Percentiles rank a stretch among this genome's conserved stretches.
Conservation (phyloP, 2,329 filamentous ascomycete species). For the Cephalotrichum gorgonifer region DNA sequence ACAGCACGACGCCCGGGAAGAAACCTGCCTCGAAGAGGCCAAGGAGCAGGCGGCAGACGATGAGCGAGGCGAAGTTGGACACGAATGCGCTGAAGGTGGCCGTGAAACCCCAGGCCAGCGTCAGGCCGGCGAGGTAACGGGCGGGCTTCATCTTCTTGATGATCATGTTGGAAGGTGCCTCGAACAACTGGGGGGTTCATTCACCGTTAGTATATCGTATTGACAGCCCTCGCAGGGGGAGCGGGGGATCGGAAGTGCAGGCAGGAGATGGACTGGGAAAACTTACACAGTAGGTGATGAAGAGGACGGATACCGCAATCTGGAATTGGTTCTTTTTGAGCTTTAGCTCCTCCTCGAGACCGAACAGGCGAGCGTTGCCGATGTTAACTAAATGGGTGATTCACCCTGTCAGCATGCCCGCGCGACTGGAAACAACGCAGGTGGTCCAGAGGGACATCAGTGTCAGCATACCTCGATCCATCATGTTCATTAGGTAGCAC, state of each 20-base stretch:
- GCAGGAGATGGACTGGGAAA: not conserved
- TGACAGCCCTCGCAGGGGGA: not conserved
- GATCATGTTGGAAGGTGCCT: constrained; percentile 28
- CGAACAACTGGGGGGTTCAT: constrained; percentile 18
- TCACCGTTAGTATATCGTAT: not conserved
- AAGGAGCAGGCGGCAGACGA: constrained; percentile 38
- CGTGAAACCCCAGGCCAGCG: constrained; percentile 36
- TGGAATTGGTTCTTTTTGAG: constrained; percentile 48
- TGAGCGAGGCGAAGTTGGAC: constrained; percentile 33
- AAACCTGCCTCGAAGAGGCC: constrained; percentile 41
- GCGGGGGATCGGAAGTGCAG: not conserved
- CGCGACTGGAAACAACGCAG: not conserved
- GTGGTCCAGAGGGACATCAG: not conserved
- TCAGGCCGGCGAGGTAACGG: constrained; percentile 37
- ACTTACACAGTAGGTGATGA: constrained; percentile 30
- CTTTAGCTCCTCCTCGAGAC: constrained; percentile 47
- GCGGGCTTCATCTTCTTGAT: constrained; percentile 25
- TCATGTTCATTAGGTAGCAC: constrained; percentile 24
- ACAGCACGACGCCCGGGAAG: constrained; percentile 39
- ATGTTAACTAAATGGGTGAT: constrained; percentile 63
- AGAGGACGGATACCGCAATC: constrained; percentile 32
- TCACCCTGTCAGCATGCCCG: not conserved
- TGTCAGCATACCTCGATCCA: constrained; percentile 19
- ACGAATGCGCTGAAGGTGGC: constrained; percentile 36
- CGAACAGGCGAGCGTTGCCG: constrained; percentile 52